Evolutionary conservation across 306 rosid genomes (phyloP).

Genomic region (Fragaria iinumae): DNA sequence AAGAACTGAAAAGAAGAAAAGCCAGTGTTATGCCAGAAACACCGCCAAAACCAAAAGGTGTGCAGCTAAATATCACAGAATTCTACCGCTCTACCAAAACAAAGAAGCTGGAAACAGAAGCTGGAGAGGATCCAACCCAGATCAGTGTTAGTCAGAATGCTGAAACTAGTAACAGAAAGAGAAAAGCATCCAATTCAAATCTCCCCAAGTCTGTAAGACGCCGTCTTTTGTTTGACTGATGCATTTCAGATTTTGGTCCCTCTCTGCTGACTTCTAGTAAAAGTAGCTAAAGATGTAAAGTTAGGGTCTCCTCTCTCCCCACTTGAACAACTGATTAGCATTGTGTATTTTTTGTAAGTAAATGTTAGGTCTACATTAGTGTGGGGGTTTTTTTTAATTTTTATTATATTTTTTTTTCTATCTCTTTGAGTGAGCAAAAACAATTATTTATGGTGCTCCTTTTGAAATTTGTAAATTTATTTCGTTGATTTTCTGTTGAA

Average conservation of each 20-base stretch:
- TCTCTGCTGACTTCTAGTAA: not conserved
- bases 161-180: conserved; percentile 42
- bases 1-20: conserved; percentile 52
- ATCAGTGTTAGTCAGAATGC: conserved; percentile 22
- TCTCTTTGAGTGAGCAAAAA: not conserved
- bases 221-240: conserved; percentile 73
- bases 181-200: conserved; percentile 41
- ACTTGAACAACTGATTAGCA: not conserved
- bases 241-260: not conserved
- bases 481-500: not conserved
- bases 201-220: conserved; percentile 76
- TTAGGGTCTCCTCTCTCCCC: not conserved
- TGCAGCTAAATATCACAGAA: conserved; percentile 65
- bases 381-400: not conserved
- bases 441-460: not conserved
- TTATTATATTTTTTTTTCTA: too few relatives aligned
- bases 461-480: not conserved
- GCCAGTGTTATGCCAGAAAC: conserved; percentile 35
- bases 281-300: not conserved
- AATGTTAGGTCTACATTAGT: not conserved
- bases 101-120: conserved; percentile 30
- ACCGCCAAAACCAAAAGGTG: conserved; percentile 38
- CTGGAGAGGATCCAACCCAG: conserved; percentile 38
- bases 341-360: conserved; percentile 15
- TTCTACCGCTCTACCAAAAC: conserved; percentile 63